A percentile compares a stretch with the other conserved stretches of the same genome.
phyloP scores from a whole-genome alignment of 1,284 basidiomycete species.

The Cryptococcus sp. region DNA sequence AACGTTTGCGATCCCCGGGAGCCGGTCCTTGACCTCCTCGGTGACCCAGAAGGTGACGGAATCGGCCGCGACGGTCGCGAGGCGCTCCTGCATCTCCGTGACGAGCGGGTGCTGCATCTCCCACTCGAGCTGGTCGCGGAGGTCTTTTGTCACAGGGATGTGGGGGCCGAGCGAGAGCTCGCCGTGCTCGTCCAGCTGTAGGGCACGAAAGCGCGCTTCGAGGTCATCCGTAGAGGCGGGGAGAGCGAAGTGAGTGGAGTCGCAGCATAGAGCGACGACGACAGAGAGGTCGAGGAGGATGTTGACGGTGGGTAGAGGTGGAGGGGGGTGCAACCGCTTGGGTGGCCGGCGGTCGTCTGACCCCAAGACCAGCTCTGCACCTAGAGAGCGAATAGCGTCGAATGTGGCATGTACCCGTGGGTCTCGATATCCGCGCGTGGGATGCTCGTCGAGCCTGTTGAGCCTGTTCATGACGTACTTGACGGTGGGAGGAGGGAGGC shows the following conservation, averaged over 20 bases:
- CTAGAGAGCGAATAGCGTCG: constrained; percentile 58
- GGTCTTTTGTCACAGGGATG: constrained; percentile 34
- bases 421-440: constrained; percentile 49
- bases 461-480: constrained; percentile 63
- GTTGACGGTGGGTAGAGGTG: constrained; percentile 55
- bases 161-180: constrained; percentile 21
- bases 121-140: constrained; percentile 40
- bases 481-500: constrained; percentile 47
- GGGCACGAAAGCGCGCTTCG: constrained; percentile 56
- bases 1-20: constrained; percentile 38
- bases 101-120: constrained; percentile 41
- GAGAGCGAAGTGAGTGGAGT: constrained; percentile 69
- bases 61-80: constrained; percentile 6
- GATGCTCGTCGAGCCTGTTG: constrained; percentile 56
- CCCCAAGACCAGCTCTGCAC: constrained; percentile 56
- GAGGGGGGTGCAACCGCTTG: background rate
- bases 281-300: constrained; percentile 77
- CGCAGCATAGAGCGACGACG: constrained; percentile 76
- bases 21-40: constrained; percentile 33
- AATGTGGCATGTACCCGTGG: constrained; percentile 63
- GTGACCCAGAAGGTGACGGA: constrained; percentile 41
- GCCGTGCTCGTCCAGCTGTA: constrained; percentile 2
- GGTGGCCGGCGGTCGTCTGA: constrained; percentile 1
- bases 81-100: constrained; percentile 32
- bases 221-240: constrained; percentile 58